Evolutionary conservation across 768 basidiomycete genomes (phyloP), one percentile per base, ranked within the genome.

Genomic region (Cytidiella melzeri): DNA sequence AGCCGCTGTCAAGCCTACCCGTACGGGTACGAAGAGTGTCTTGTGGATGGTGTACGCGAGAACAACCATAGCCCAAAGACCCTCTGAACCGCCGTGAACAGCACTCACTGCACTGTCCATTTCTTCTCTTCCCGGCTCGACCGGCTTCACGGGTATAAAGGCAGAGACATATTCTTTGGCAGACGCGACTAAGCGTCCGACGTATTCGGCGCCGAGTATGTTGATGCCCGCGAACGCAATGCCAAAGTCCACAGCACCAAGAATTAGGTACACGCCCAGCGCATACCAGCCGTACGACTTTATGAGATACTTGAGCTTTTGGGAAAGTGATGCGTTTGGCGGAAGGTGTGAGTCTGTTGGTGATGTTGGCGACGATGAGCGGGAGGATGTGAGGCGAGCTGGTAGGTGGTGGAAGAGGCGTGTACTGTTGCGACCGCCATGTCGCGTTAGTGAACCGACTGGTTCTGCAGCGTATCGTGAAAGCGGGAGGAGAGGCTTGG

Each of bases 11-110:
- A 94, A 67, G 0, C 92, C 96, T 0, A 96, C 79, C 36, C 96
- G 74, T 20, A 99, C 66, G 7, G 96, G 96, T 19, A 98, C 64
- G 62, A 97, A 88, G 1, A 92, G 61, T 0, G 91, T 95, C 71
- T 99, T 99, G 78, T 99, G 96, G 45, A 99, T 80, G 18, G 88
- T 86, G 67, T 94, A 99, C 3, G 96, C 95, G 58, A 98, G 72
- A 0, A 91, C 80, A 23, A 96, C 67, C 82, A 96, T 94, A 23
- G 95, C 92, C 66, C 91, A 94, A 15, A 96, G 70, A 13, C 89
- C 83, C 63, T 89, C 87, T 6, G 81, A 76, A 1, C 83, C 77
- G 1, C 65, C 64, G 39, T 53, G 51, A 45, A 56, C 51, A 28
- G 65, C 54, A 2, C 63, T 63, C 20, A 64, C 56, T 11, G 69